Evolutionary conservation across 2,329 filamentous ascomycete genomes (phyloP), one percentile per base, ranked within the genome.

Genomic region (Epichloe uncinata): DNA sequence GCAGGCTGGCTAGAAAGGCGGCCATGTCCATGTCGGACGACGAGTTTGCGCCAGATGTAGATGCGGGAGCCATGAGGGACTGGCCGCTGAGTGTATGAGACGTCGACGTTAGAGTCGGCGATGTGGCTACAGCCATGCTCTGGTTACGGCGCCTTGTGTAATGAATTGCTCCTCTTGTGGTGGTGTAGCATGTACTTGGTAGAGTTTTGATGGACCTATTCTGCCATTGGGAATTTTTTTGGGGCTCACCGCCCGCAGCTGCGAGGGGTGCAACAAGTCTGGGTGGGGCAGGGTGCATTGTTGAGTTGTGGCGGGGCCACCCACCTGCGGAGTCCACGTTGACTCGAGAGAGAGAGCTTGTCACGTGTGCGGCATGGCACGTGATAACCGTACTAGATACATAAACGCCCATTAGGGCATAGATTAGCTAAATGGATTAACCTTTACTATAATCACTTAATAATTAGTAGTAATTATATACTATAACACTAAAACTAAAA

Each of bases 41-140:
- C 56, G 61, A 55, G 52, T 67, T 60, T 26, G 70, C 61, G 33
- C 37, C 45, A 55, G 69, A 61, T 50, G 66, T 52, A 55, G 69
- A 61, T 50, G 68, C 53, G 53, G 66, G 63, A 26, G 65, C 63
- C 63, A 73, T 72, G 49, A 62, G 60, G 45, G 75, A 69, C 40
- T 71, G 67, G 49, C 72, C 70, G 40, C 75, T 79, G 62, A 82
- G 69, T 37, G 80, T 84, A 60, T 83, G 77, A 5, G 80, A 83
- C 52, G 79, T 80, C 37, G 78, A 81, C 51, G 79, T 81, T 59
- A 78, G 71, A 53, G 78, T 80, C 54, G 80, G 82, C 53, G 74
- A 74, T 45, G 73, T 75, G 65, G 62, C 57, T 52, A 57, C 52
- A 46, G 66, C 66, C 66, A 68, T 68, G 58, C 57, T 65, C 58